Percentiles rank a stretch among this genome's conserved stretches.
Conservation (phyloP, 2,329 filamentous ascomycete species). For the Graphium sp. region DNA sequence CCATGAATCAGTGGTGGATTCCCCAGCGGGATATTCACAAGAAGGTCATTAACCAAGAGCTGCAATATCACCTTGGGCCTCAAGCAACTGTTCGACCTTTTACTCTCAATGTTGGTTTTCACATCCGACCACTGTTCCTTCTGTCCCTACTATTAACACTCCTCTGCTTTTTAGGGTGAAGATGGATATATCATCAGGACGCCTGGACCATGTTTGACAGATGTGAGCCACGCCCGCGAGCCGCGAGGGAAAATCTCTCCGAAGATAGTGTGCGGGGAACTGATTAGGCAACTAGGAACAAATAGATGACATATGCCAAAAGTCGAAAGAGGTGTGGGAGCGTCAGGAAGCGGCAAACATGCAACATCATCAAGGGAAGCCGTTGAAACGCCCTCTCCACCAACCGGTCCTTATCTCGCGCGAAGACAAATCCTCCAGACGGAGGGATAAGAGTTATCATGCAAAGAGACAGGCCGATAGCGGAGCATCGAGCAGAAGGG, state of each 20-base stretch:
- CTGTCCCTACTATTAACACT: no score
- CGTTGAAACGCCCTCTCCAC: constrained; percentile 38
- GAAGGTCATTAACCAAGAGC: constrained; percentile 39
- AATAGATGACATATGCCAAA: constrained; percentile 44
- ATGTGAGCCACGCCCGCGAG: constrained; percentile 31
- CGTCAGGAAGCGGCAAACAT: constrained; percentile 33
- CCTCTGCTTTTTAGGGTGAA: constrained; percentile 38
- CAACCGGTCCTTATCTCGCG: constrained; percentile 34
- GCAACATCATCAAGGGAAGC: constrained; percentile 25
- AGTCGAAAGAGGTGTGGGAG: constrained; percentile 41
- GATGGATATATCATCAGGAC: constrained; percentile 44
- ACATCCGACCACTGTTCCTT: constrained; percentile 11
- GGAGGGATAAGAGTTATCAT: constrained; percentile 12
- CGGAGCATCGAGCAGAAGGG: no score
- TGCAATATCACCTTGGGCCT: constrained; percentile 40
- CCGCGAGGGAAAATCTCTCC: background rate
- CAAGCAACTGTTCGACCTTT: constrained; percentile 39
- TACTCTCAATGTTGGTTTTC: constrained; percentile 36
- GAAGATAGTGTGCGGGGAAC: background rate
- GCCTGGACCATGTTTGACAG: constrained; percentile 37
- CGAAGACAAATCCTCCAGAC: constrained; percentile 12
- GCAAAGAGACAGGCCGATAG: no score
- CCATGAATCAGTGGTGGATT: constrained; percentile 47
- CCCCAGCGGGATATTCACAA: constrained; percentile 42
- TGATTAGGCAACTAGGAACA: constrained; percentile 27